Percentiles rank a stretch among this genome's conserved stretches.
Evolutionary conservation across 495 filamentous ascomycete genomes (phyloP).

Genomic region (Pyrenopolyporus hunteri): DNA sequence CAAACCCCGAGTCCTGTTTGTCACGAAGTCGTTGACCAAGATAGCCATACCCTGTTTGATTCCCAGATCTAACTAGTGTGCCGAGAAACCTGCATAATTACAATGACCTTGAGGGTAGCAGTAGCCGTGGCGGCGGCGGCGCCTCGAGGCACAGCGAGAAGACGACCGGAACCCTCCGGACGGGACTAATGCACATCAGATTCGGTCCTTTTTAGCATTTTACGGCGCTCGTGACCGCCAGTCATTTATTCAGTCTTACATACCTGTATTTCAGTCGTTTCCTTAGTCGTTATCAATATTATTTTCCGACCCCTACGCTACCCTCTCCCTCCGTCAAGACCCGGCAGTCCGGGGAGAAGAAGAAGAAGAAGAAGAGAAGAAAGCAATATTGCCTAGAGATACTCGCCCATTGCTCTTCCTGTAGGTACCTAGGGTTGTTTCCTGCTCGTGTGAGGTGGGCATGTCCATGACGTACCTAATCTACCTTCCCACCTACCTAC

Average conservation of each 20-base stretch:
- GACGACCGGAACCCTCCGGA: constrained; percentile 9
- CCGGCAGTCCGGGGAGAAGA: constrained; percentile 28
- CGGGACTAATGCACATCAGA: constrained; percentile 30
- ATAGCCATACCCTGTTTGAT: constrained; percentile 3
- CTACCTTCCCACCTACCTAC: neutral
- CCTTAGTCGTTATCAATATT: constrained; percentile 6
- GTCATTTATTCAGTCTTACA: constrained; percentile 19
- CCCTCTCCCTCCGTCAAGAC: constrained; percentile 9
- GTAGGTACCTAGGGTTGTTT: too few relatives aligned
- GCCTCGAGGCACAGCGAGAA: too few relatives aligned
- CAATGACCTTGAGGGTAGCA: neutral
- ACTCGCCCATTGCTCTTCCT: too few relatives aligned
- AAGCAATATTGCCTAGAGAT: too few relatives aligned
- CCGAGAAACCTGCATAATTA: constrained; percentile 4
- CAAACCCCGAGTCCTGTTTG: neutral
- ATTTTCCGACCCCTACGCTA: constrained; percentile 26
- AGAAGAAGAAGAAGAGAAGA: too few relatives aligned
- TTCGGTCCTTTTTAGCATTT: constrained; percentile 35
- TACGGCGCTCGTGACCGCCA: constrained; percentile 28
- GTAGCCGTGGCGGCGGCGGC: neutral
- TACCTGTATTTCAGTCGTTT: neutral
- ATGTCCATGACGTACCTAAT: too few relatives aligned
- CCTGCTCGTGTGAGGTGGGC: too few relatives aligned
- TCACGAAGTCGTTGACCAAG: neutral
- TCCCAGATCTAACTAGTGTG: too few relatives aligned